phyloP scores from a whole-genome alignment of 306 rosid genomes.

The Trichosanthes cucumerina region DNA sequence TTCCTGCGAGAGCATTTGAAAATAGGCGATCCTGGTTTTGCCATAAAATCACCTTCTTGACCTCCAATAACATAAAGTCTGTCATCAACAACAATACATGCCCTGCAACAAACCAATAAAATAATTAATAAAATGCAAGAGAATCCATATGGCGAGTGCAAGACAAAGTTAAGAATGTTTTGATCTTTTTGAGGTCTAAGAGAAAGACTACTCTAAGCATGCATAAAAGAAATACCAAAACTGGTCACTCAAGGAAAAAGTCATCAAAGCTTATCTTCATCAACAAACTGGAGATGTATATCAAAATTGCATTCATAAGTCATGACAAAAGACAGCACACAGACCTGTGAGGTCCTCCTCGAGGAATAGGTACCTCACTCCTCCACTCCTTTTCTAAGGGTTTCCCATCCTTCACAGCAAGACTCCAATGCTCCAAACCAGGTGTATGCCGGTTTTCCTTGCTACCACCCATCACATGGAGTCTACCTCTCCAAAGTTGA shows the following conservation, averaged over 20 bases:
- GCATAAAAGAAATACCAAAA: background rate
- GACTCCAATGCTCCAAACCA: constrained; percentile 78
- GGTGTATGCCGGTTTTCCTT: constrained; percentile 82
- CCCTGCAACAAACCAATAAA: constrained; percentile 30
- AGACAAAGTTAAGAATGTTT: background rate
- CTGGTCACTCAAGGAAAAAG: background rate
- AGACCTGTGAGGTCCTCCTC: constrained; percentile 92
- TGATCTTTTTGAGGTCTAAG: background rate
- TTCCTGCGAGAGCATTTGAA: constrained; percentile 89
- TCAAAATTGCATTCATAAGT: background rate
- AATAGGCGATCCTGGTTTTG: constrained; percentile 88
- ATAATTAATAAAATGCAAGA: background rate
- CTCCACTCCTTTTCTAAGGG: constrained; percentile 67
- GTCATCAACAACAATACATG: constrained; percentile 49
- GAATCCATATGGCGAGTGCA: background rate
- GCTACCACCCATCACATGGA: constrained; percentile 97
- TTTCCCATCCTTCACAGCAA: constrained; percentile 70
- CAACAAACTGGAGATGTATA: background rate
- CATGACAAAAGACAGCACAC: background rate
- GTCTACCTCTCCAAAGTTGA: constrained; percentile 84
- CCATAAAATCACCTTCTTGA: constrained; percentile 96
- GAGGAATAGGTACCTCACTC: constrained; percentile 67
- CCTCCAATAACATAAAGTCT: constrained; percentile 71
- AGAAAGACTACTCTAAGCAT: background rate
- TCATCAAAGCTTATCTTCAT: background rate